Evolutionary conservation across 176 grass and related monocot genomes (phyloP), one percentile per base, ranked within the genome.

Genomic region (Miscanthus lutarioriparius): DNA sequence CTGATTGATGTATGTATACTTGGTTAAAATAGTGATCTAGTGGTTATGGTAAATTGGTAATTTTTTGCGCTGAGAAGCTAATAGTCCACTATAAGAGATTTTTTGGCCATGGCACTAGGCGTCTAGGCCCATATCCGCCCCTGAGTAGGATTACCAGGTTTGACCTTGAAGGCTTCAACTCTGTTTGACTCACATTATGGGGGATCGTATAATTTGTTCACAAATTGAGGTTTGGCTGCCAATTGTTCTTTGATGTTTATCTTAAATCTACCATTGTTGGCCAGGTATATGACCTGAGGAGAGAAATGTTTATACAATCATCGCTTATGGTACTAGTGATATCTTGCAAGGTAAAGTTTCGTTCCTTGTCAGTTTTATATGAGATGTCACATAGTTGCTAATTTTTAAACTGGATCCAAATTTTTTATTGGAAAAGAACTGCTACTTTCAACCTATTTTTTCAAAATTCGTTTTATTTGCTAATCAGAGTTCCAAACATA

Each of bases 321-420:
- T 83, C 91, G 39, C n/a, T 96, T 67, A 87, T 96, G 90, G 79
- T 99, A 73, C 81, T 96, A 43, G 64, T 89, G 61, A 94, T 99
- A 84, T 92, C 97, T 72, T 92, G 88, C 70, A 99, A 99, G 97
- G 97, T 99, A 91, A 72, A 54, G 19, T 80, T 83, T 61, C 36
- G 26, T 64, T 70, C 22, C 30, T 76, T 67, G 35, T 77, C 20
- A 77, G 43, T 77, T 51, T 44, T 86, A 45, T 83, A 61, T 80
- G 23, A 66, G 14, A 74, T 88, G 35, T 68, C 78, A 73, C 32
- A 71, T 72, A 67, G 15, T 43, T 54, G 14, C 14, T 35, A 32
- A 48, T 13, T 4, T 77, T 68, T 70, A 10, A 51, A 69, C 10
- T 6, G 35, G 5, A 66, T 68, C 23, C 17, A 26, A 54, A 38